Conservation (phyloP, 257 asterid species). For the Linaria vulgaris region DNA sequence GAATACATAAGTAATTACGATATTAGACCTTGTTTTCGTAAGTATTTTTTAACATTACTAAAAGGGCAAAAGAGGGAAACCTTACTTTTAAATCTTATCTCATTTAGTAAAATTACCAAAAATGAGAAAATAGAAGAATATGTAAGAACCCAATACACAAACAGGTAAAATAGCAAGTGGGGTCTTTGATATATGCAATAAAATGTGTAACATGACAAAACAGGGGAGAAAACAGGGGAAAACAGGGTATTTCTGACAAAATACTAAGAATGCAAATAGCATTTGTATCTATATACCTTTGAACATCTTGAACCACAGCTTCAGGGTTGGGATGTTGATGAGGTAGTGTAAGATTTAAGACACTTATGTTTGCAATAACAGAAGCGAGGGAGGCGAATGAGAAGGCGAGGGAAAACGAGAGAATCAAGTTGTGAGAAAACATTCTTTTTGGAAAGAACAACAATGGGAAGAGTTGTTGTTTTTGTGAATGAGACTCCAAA, state of each 20-base stretch:
- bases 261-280: background rate
- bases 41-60: too few species aligned
- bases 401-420: constrained; percentile 43
- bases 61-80: too few species aligned
- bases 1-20: too few species aligned
- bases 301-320: constrained; percentile 69
- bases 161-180: background rate
- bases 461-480: constrained; percentile 1
- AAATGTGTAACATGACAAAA: constrained; percentile 6
- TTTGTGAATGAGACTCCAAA: background rate
- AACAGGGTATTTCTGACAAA: constrained; percentile 35
- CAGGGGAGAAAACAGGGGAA: constrained; percentile 18
- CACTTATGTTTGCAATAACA: constrained; percentile 29
- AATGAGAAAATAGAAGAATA: background rate
- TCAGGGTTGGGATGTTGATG: constrained; percentile 96
- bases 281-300: constrained; percentile 35
- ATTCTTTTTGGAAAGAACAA: too few species aligned
- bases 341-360: constrained; percentile 63
- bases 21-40: too few species aligned
- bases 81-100: background rate
- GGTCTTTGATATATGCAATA: background rate
- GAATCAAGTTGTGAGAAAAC: constrained; percentile 31
- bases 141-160: background rate
- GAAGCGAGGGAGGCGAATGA: constrained; percentile 38
- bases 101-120: constrained; percentile 2